Evolutionary conservation across 148 eudicot genomes (phyloP), one percentile per base, ranked within the genome.

Genomic region (Agrostemma githago): DNA sequence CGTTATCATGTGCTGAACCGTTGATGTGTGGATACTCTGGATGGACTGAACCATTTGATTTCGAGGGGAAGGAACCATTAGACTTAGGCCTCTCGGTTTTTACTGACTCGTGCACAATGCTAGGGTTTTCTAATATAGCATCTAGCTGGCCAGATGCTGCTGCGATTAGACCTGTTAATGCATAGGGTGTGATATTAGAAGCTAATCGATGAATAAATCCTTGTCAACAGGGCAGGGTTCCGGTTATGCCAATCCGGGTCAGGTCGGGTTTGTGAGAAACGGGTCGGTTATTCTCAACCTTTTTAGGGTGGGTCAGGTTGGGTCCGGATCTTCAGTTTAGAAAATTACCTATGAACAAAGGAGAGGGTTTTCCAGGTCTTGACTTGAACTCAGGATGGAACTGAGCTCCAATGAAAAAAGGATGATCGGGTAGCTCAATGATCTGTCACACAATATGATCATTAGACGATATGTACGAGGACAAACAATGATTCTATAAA

Each of bases 331-430:
- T n/a, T n/a, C n/a, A n/a, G n/a, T n/a, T 19, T 5, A 10, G 6
- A 9, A 34, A 76, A 59, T 16, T 83, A 94, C 98, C 98, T 82
- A 87, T 81, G 85, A 95, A 95, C 62, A 90, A 80, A 65, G 97
- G 86, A 70, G 98, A 92, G 44, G 98, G 98, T 74, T 85, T 90
- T 72, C 92, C 97, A 16, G 97, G 98, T 72, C 98, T 87, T 57
- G 98, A 95, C 69, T 87, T 95, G 73, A 87, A 95, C 85, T 95
- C 98, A 0, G 98, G 98, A 83, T 95, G 98, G 78, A 95, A 95
- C 77, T 95, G 98, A 77, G 86, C 96, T 38, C 96, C 98, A 37
- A 95, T 67, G 76, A 85, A 95, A 76, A 84, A 95, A 0, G 96
- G 97, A 77, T 95, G 98, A 71, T 78, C 79, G 21, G 85, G 82